These are phyloP conservation scores for Gymnopilus dilepis DNA, from an alignment of 768 basidiomycete genomes.

Conservation along the genomic window DNA sequence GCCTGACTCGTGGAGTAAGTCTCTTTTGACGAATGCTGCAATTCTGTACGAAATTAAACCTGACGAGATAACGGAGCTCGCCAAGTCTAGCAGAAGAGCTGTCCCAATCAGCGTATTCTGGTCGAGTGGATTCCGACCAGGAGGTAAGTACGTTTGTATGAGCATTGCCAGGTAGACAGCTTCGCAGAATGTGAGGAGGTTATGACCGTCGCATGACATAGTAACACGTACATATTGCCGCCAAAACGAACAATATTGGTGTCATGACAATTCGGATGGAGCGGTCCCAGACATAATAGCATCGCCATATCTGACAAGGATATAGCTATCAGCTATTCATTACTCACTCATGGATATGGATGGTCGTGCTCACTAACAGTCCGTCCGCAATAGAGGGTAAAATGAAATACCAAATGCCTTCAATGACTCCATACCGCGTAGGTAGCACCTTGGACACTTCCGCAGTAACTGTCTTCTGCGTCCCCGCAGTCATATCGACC, in stretches of 20 bases:
- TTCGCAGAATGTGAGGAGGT: not conserved
- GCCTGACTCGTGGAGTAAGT: not conserved
- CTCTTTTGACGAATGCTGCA: not conserved
- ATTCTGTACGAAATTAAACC: not conserved
- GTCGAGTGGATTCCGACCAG: not conserved
- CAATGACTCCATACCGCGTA: not conserved
- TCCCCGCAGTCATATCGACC: not conserved
- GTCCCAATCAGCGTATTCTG: not conserved
- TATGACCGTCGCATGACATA: not conserved
- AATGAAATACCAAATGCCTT: not conserved
- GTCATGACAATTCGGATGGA: not conserved
- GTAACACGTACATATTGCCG: not conserved
- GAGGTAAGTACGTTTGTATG: not conserved
- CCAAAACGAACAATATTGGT: not conserved
- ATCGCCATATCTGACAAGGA: not conserved
- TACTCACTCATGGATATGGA: not conserved
- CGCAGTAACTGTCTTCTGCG: not conserved
- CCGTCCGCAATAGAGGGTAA: not conserved
- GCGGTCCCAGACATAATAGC: not conserved
- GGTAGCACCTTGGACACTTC: not conserved
- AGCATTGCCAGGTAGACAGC: not conserved
- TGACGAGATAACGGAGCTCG: not conserved
- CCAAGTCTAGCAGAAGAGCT: not conserved
- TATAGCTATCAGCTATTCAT: not conserved
- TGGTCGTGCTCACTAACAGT: not conserved